phyloP scores from a whole-genome alignment of 2,329 filamentous ascomycete species.

The Fusarium irregulare region DNA sequence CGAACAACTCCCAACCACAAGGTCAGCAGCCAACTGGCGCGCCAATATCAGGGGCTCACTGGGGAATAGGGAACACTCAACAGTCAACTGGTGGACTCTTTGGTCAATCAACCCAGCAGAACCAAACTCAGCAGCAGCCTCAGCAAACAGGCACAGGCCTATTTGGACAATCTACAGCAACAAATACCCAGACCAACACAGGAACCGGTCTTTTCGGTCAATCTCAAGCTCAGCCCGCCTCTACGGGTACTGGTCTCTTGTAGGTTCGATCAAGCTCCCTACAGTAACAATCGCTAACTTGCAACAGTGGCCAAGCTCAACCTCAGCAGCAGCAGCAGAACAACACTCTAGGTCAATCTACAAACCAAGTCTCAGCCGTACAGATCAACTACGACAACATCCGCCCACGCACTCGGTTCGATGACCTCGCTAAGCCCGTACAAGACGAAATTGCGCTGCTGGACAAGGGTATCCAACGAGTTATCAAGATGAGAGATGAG shows the following conservation, averaged over 20 bases:
- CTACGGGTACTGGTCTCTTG: constrained; percentile 48
- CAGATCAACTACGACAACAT: constrained; percentile 83
- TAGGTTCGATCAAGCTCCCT: constrained; percentile 32
- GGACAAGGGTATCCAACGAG: constrained; percentile 82
- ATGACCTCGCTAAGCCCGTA: constrained; percentile 85
- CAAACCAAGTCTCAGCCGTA: constrained; percentile 73
- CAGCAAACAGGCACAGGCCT: constrained; percentile 45
- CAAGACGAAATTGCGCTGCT: constrained; percentile 82
- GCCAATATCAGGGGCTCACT: constrained; percentile 33
- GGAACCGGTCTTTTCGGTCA: constrained; percentile 51
- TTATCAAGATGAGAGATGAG: constrained; percentile 82
- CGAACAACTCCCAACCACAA: constrained; percentile 41
- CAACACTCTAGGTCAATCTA: constrained; percentile 48
- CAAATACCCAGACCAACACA: constrained; percentile 40
- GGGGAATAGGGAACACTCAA: constrained; percentile 34
- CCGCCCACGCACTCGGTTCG: constrained; percentile 89
- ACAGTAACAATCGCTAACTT: constrained; percentile 27
- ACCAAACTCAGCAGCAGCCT: constrained; percentile 32
- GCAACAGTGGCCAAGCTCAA: constrained; percentile 48
- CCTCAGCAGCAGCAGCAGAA: constrained; percentile 46
- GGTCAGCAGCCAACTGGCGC: constrained; percentile 34
- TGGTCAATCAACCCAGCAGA: constrained; percentile 41
- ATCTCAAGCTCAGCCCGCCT: constrained; percentile 49
- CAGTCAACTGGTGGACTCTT: constrained; percentile 43
- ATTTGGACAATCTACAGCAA: constrained; percentile 44